Evolutionary conservation across 2,329 filamentous ascomycete genomes (phyloP), one percentile per base, ranked within the genome.

Genomic region (Geoglossum cookeanum): DNA sequence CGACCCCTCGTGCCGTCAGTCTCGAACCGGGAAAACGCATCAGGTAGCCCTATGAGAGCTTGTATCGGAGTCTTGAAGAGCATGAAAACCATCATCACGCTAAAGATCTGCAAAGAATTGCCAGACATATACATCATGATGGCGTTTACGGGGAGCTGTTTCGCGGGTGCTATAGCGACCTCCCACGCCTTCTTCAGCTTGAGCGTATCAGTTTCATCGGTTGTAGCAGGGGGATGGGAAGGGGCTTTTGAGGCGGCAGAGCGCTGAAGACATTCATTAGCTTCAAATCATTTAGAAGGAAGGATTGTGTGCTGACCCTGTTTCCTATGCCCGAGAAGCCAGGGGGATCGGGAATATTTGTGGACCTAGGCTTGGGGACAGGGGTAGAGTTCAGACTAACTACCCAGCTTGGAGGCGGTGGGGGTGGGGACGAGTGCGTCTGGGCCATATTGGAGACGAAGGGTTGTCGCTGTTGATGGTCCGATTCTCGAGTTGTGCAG

Each of bases 81-180:
- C 85, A 96, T 97, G 66, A 91, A 90, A 17, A 97, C 91, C 90
- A 97, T 98, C 88, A 97, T 97, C 72, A 98, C 97, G 71, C 86
- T 94, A 75, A 98, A 98, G 63, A 98, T 97, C 69, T 98, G 92
- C 52, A 98, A 80, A 60, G 87, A 89, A 74, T 97, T 98, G 66
- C 92, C 92, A 35, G 91, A 94, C 92, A 98, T 98, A 78, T 98
- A 98, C 89, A 97, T 97, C 83, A 96, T 96, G 69, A 98, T 91
- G 61, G 84, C 90, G 58, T 94, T 97, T 92, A 98, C 98, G 59
- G 92, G 92, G 52, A 98, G 77, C 68, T 85, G 83, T 75, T 98
- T 98, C 61, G 92, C 84, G 0, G 92, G 92, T 1, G 85, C 91
- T 53, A 98, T 80, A 47, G 92, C 91, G 49, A 98, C 80, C 71